phyloP scores from a whole-genome alignment of 495 filamentous ascomycete genomes.

The Aspergillus sclerotioniger region DNA sequence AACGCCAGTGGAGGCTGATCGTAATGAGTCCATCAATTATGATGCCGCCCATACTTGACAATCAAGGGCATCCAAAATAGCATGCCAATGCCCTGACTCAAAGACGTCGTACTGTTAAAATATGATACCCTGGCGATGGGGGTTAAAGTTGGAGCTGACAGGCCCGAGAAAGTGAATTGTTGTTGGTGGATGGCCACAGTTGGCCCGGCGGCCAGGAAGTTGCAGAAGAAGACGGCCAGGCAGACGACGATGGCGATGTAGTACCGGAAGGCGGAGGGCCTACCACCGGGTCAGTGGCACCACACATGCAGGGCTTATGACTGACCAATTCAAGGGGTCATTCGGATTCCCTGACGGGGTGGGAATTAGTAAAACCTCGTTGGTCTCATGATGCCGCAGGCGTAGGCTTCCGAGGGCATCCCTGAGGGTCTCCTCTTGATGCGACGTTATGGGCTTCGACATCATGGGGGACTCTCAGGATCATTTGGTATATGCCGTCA shows the following conservation, averaged over 20 bases:
- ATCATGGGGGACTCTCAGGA: too few species aligned
- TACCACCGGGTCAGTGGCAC: constrained; percentile 13
- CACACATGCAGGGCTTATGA: constrained; percentile 33
- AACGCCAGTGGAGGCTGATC: constrained; percentile 46
- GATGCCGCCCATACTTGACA: constrained; percentile 54
- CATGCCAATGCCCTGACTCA: constrained; percentile 49
- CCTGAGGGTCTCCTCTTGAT: not conserved
- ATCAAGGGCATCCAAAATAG: constrained; percentile 56
- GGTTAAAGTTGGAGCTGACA: constrained; percentile 24
- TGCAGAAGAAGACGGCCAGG: constrained; percentile 53
- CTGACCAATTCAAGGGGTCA: constrained; percentile 37
- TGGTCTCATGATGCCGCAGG: constrained; percentile 47
- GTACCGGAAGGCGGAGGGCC: constrained; percentile 46
- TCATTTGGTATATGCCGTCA: too few species aligned
- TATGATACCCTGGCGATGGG: constrained; percentile 47
- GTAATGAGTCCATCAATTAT: constrained; percentile 52
- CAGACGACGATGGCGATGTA: constrained; percentile 50
- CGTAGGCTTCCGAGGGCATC: constrained; percentile 44
- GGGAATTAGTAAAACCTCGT: constrained; percentile 31
- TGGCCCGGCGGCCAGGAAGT: constrained; percentile 54
- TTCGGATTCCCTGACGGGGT: constrained; percentile 27
- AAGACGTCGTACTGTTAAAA: constrained; percentile 52
- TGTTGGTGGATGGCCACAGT: constrained; percentile 50
- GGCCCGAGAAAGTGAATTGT: constrained; percentile 46
- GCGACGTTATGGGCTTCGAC: not conserved